phyloP scores from a whole-genome alignment of 805 yeast genomes.

The Deakozyma indianensis region DNA sequence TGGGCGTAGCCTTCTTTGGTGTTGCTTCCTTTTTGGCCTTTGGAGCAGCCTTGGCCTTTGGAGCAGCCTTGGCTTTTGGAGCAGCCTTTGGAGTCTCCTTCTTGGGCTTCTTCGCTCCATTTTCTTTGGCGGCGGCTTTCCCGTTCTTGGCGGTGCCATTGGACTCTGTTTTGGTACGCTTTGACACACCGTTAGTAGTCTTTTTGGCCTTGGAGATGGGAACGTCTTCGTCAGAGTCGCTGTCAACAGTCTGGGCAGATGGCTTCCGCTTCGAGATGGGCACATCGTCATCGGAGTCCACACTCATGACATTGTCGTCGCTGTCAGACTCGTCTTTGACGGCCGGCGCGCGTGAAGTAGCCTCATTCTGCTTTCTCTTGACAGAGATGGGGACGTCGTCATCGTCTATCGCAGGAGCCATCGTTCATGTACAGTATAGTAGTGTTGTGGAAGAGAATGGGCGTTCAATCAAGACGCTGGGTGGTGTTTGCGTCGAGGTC shows the following conservation, averaged over 20 bases:
- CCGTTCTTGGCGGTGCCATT: slow-evolving; percentile 2
- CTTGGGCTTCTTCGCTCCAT: slow-evolving; percentile 8
- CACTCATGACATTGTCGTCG: background rate
- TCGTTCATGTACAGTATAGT: background rate
- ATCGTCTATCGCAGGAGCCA: slow-evolving; percentile 1
- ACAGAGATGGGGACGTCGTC: background rate
- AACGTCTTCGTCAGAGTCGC: background rate
- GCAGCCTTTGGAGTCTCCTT: slow-evolving; percentile 3
- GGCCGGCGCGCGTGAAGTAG: background rate
- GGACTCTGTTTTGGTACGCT: slow-evolving; percentile 1
- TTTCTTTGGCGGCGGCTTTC: no score
- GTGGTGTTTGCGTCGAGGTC: no score
- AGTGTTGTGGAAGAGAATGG: no score
- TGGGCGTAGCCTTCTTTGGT: slow-evolving; percentile 9
- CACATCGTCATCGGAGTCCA: background rate
- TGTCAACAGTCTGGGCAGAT: background rate
- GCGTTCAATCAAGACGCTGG: no score
- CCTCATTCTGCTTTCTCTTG: background rate
- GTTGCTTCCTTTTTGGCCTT: slow-evolving; percentile 5
- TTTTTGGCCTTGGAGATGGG: background rate
- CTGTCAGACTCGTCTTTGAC: background rate
- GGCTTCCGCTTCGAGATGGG: background rate
- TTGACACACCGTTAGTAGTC: background rate
- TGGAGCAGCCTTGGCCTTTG: slow-evolving; percentile 4
- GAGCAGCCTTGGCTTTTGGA: slow-evolving; percentile 5